Base-by-base conservation (phyloP, 1,284 basidiomycete species). In the Sporisorium scitamineum region DNA sequence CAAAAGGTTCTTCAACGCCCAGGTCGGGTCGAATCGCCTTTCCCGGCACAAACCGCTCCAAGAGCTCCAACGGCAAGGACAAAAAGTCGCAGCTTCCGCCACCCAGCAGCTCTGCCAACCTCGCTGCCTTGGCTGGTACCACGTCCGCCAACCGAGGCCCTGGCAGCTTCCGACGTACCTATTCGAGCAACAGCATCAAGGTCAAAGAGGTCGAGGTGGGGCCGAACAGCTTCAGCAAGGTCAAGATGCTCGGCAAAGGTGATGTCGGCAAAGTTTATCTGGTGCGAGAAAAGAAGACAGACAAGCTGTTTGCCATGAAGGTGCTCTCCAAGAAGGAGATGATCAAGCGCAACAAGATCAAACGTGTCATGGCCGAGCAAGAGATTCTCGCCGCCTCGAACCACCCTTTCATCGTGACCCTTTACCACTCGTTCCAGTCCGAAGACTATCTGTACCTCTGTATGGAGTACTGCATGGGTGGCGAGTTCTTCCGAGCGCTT, bases 151-250 rank as follows among this genome's bases (percentile, higher is more conserved):
- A 85, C 86, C 60, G 89, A 87, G 80, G 86, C 85, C 56, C 87
- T 87, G 73, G 87, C 88, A 62, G 86, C 32, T 98, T 98, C 87
- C 90, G 94, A 71, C 88, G 96, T 80, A 98, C 96, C 48, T 99
- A 99, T 86, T 95, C 93, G 51, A 95, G 93, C 85, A 97, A 97
- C 87, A 97, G 94, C 45, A 97, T 99, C 88, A 97, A 97, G 88
- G 92, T 96, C 80, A 89, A 91, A 31, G 79, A 85, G 31, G 80
- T 83, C 54, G 80, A 80, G 50, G 84, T 85, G 14, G 76, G 73
- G 13, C 81, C 83, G 16, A 79, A 78, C 64, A 79, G 76, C 63
- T 85, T 85, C 68, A 75, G 64, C 59, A 81, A 83, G 69, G 76
- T 85, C 68, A 83, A 84, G 79, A 82, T 85, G 76, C 81, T 85